Evolutionary conservation across 2,329 filamentous ascomycete genomes (phyloP).

Genomic region (Phialocephala sp.): DNA sequence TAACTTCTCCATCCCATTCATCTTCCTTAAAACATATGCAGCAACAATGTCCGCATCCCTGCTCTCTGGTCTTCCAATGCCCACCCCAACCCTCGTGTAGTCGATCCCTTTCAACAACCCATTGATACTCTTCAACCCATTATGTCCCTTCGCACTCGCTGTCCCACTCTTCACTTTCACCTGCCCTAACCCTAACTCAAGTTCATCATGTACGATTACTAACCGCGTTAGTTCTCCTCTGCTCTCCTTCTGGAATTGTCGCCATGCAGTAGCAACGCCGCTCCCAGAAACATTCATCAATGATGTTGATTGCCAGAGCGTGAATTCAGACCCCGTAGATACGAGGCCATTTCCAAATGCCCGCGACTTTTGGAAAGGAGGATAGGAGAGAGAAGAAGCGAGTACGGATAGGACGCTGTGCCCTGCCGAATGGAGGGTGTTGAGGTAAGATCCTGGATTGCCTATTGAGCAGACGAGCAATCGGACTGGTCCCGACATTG

Average conservation of each 20-base stretch:
- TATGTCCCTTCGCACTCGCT: constrained; percentile 72
- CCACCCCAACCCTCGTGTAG: constrained; percentile 72
- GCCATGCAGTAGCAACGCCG: constrained; percentile 71
- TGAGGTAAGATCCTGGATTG: constrained; percentile 76
- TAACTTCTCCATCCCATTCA: constrained; percentile 36
- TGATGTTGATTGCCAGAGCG: constrained; percentile 74
- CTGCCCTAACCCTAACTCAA: constrained; percentile 74
- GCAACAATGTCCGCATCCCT: constrained; percentile 72
- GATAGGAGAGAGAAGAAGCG: constrained; percentile 41
- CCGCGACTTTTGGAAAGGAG: constrained; percentile 54
- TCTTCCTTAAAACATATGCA: constrained; percentile 71
- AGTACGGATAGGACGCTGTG: constrained; percentile 76
- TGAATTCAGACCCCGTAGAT: constrained; percentile 57
- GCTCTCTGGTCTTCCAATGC: constrained; percentile 81
- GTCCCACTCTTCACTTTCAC: constrained; percentile 69
- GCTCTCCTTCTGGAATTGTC: constrained; percentile 54
- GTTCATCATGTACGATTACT: constrained; percentile 86
- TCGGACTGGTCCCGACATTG: constrained; percentile 45
- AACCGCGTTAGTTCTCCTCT: constrained; percentile 54
- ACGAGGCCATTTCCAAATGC: constrained; percentile 56
- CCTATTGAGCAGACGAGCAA: constrained; percentile 88
- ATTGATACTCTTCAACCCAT: constrained; percentile 73
- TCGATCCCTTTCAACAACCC: constrained; percentile 51
- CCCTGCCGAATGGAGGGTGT: constrained; percentile 86
- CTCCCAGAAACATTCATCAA: constrained; percentile 86